A percentile compares a stretch with the other conserved stretches of the same genome.
Evolutionary conservation across 305 asterid genomes (phyloP).

Genomic region (Fraxinus xanthoxyloides): DNA sequence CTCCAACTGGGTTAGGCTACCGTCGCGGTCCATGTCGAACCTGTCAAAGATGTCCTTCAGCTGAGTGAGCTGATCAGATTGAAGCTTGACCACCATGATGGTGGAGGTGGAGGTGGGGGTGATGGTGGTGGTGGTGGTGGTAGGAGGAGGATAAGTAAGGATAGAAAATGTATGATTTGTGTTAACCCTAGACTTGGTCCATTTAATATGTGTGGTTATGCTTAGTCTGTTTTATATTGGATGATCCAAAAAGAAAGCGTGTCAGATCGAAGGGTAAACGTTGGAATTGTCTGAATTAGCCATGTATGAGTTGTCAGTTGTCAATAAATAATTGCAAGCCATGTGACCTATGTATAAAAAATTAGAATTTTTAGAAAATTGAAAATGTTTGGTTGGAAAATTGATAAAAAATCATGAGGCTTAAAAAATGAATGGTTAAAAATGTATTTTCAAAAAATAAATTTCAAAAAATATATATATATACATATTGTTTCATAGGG

Average conservation of each 20-base stretch:
- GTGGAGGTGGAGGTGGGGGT: background rate
- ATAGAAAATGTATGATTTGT: background rate
- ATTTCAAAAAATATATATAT: too few relatives aligned
- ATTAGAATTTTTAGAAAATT: background rate
- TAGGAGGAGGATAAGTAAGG: background rate
- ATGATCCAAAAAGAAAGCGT: constrained; percentile 22
- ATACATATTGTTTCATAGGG: background rate
- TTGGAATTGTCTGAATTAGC: background rate
- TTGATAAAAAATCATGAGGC: background rate
- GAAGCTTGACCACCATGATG: constrained; percentile 52
- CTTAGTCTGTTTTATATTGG: constrained; percentile 8
- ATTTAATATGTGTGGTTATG: constrained; percentile 20
- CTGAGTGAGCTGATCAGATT: constrained; percentile 67
- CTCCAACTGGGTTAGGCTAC: constrained; percentile 90
- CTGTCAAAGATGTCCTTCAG: constrained; percentile 75
- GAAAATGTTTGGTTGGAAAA: background rate
- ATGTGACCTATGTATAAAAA: background rate
- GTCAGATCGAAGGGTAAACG: constrained; percentile 15
- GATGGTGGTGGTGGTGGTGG: constrained; percentile 1
- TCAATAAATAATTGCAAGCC: constrained; percentile 5
- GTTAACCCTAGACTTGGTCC: constrained; percentile 13
- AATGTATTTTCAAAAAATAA: background rate
- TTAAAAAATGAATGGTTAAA: background rate
- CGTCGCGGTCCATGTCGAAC: constrained; percentile 88
- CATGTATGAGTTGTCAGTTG: background rate